Base-by-base conservation (phyloP, 2,329 filamentous ascomycete species). In the Monosporascus sp. region DNA sequence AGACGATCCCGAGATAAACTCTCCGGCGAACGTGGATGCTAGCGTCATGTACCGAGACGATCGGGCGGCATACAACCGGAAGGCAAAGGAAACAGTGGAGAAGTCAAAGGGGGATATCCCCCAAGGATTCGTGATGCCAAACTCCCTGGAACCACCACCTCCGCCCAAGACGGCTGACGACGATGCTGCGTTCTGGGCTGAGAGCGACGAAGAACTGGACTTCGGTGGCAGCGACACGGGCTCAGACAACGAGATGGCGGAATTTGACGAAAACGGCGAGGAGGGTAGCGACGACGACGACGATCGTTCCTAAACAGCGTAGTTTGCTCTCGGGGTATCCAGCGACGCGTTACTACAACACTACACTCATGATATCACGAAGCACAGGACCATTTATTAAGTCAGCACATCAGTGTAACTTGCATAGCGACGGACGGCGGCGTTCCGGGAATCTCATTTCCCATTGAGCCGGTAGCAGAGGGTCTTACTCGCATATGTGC, bases 21-120 rank as follows among this genome's bases (percentile, higher is more conserved):
- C 91, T 0, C 91, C 94, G 0, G 94, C 93, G 58, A 97, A 97
- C 68, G 92, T 97, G 52, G 93, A 97, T 62, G 93, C 94, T 2
- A 85, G 90, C 53, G 87, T 97, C 24, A 82, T 91, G 76, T 87
- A 95, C 65, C 86, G 93, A 55, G 90, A 92, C 62, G 73, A 86
- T 35, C 84, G 84, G 0, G 75, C 77, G 1, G 71, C 77, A 35
- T 99, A 96, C 77, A 85, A 90, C 65, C 72, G 76, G 44, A 80
- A 79, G 62, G 90, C 93, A 2, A 78, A 74, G 58, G 80, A 84
- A 44, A 82, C 91, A 35, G 87, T 94, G 5, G 84, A 88, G 59
- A 75, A 74, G 46, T 92, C 89, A 14, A 89, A 89, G 72, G 74
- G 79, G 58, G 89, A 96, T 65, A 91, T 96, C 3, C 93, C 94